Percentiles rank a stretch among this genome's conserved stretches.
Evolutionary conservation across 768 basidiomycete genomes (phyloP).

Genomic region (Suillus paluster): DNA sequence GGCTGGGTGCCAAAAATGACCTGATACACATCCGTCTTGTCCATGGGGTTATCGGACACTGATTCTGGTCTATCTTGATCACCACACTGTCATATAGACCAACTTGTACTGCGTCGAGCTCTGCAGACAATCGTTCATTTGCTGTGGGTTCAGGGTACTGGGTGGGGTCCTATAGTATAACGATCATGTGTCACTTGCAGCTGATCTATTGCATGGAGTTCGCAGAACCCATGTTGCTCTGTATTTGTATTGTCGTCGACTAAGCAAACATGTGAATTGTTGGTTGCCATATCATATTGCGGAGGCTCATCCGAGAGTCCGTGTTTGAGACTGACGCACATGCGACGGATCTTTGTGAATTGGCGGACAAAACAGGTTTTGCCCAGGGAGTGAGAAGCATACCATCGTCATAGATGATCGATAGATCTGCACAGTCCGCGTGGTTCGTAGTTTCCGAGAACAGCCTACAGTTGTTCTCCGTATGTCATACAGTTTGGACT

Average conservation of each 20-base stretch:
- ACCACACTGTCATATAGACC: neutral
- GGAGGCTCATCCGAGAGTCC: neutral
- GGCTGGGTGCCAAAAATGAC: neutral
- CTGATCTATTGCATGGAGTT: neutral
- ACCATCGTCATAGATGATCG: neutral
- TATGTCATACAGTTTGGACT: conserved; percentile 17
- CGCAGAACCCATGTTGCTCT: neutral
- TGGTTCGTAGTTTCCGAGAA: neutral
- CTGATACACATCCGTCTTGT: neutral
- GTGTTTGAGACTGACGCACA: neutral
- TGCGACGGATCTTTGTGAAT: neutral
- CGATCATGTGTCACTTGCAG: neutral
- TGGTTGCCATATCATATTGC: neutral
- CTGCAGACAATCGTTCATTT: neutral
- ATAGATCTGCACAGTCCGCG: neutral
- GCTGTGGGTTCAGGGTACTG: conserved; percentile 1
- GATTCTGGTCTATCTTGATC: conserved; percentile 25
- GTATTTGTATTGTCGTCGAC: neutral
- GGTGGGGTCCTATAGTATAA: neutral
- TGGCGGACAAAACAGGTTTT: neutral
- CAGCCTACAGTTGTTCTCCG: neutral
- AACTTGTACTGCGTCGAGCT: neutral
- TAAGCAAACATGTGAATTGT: neutral
- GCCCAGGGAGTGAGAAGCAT: neutral
- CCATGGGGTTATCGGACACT: conserved; percentile 32